These are phyloP conservation scores for Rhipidocladum racemiflorum DNA, from an alignment of 176 grass and related monocot genomes.

Conservation along the genomic window DNA sequence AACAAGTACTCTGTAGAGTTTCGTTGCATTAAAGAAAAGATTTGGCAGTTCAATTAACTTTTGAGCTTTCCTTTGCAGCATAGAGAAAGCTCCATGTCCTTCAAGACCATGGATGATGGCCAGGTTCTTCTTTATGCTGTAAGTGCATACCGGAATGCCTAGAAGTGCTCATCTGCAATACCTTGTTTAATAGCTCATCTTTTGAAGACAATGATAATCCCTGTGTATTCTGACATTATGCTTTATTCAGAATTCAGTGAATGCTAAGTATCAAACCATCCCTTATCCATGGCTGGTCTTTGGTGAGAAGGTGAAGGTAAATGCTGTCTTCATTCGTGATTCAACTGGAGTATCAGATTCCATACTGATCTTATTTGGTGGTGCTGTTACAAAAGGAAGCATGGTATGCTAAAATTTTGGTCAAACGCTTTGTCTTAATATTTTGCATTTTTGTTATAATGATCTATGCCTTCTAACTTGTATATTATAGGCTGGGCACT, in stretches of 20 bases:
- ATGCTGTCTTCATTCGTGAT: constrained; percentile 89
- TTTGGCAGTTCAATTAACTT: neutral
- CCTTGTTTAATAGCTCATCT: neutral
- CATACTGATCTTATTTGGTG: constrained; percentile 87
- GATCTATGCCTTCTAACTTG: constrained; percentile 11
- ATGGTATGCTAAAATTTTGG: constrained; percentile 44
- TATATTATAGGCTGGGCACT: constrained; percentile 62
- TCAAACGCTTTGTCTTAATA: constrained; percentile 4
- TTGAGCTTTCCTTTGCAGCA: constrained; percentile 57
- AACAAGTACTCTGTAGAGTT: neutral
- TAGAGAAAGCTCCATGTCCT: constrained; percentile 94
- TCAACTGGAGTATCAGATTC: constrained; percentile 91
- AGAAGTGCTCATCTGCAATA: neutral
- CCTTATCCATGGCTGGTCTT: constrained; percentile 95
- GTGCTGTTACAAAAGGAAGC: constrained; percentile 61
- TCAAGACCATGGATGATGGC: constrained; percentile 98
- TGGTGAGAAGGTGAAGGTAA: constrained; percentile 94
- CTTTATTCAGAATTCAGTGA: constrained; percentile 77
- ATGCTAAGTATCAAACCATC: constrained; percentile 89
- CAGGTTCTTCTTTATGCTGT: constrained; percentile 96
- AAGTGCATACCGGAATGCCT: constrained; percentile 32
- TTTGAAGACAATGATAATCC: neutral
- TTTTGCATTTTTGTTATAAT: constrained; percentile 10
- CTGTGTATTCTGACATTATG: constrained; percentile 8
- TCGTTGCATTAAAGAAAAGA: neutral